A percentile compares a stretch with the other conserved stretches of the same genome.
These are phyloP conservation scores for Rubroboletus pulcherrimus DNA, from an alignment of 768 basidiomycete genomes.

Conservation along the genomic window DNA sequence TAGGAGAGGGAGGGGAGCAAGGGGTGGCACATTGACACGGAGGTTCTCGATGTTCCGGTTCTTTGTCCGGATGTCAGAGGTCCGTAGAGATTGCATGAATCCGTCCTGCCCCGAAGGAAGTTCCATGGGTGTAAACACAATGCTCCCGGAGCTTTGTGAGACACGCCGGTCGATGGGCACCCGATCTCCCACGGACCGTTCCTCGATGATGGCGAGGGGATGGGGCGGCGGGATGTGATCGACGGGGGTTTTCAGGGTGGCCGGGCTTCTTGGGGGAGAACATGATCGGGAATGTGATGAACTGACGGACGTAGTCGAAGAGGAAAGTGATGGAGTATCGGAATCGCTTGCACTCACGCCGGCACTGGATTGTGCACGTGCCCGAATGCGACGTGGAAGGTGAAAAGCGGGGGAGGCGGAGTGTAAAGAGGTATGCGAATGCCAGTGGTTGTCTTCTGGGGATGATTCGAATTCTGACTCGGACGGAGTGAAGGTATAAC, in stretches of 20 bases:
- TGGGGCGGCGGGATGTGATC: constrained; percentile 24
- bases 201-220: constrained; percentile 39
- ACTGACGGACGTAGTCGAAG: constrained; percentile 37
- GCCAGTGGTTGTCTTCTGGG: constrained; percentile 28
- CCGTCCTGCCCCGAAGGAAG: constrained; percentile 21
- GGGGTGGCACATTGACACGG: constrained; percentile 28
- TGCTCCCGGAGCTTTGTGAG: constrained; percentile 23
- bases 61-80: constrained; percentile 16
- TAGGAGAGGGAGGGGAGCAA: constrained; percentile 15
- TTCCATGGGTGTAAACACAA: constrained; percentile 20
- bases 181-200: constrained; percentile 26
- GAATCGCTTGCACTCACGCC: constrained; percentile 35
- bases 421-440: constrained; percentile 18
- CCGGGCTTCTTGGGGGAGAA: constrained; percentile 34
- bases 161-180: background rate
- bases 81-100: constrained; percentile 1
- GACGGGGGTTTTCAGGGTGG: constrained; percentile 30
- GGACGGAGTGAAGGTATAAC: constrained; percentile 19
- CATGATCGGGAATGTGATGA: constrained; percentile 33
- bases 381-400: constrained; percentile 32
- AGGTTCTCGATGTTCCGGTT: constrained; percentile 29
- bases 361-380: constrained; percentile 26
- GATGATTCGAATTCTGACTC: constrained; percentile 35
- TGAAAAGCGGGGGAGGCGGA: constrained; percentile 27
- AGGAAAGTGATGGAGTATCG: constrained; percentile 48